Percentiles rank a stretch among this genome's conserved stretches.
Conservation (phyloP, 2,329 filamentous ascomycete genomes). For the Epichloe bromicola region DNA sequence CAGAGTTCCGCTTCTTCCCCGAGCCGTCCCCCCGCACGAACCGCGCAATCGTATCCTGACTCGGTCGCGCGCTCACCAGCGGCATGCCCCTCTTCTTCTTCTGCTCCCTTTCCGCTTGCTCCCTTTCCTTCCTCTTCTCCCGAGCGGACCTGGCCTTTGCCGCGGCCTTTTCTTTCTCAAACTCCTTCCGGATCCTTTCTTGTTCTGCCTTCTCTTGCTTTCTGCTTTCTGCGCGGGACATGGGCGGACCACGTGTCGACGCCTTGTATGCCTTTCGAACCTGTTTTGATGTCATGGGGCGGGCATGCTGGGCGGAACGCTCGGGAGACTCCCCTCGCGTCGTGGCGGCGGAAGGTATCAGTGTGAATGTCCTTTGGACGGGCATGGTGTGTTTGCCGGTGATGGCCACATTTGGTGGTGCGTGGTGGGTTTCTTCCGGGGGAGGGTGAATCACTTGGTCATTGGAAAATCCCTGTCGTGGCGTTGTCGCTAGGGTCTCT, state of each 20-base stretch:
- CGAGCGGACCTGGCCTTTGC: slow-evolving; percentile 35
- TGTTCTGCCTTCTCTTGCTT: slow-evolving; percentile 34
- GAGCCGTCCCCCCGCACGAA: slow-evolving; percentile 31
- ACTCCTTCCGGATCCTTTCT: slow-evolving; percentile 39
- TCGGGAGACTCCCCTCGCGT: neutral
- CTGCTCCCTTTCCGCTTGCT: slow-evolving; percentile 33
- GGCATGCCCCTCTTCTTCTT: slow-evolving; percentile 40
- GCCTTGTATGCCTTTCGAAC: slow-evolving; percentile 25
- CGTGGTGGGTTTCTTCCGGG: neutral
- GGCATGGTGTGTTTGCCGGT: slow-evolving; percentile 17
- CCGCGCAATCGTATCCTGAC: slow-evolving; percentile 42
- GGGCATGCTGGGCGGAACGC: neutral
- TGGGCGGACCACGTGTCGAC: slow-evolving; percentile 19
- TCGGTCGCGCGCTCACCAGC: slow-evolving; percentile 39
- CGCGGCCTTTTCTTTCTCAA: slow-evolving; percentile 35
- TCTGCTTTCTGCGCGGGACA: slow-evolving; percentile 28
- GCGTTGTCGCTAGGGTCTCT: neutral
- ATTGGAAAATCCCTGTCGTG: neutral
- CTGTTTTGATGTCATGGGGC: slow-evolving; percentile 29
- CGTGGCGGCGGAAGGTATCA: slow-evolving; percentile 23
- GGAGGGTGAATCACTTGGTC: neutral
- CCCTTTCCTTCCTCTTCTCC: slow-evolving; percentile 44
- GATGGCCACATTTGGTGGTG: slow-evolving; percentile 2
- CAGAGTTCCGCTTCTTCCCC: slow-evolving; percentile 15
- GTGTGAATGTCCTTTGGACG: slow-evolving; percentile 30